phyloP scores from a whole-genome alignment of 1,139 yeast genomes.

The Magnusiomyces fungicola region DNA sequence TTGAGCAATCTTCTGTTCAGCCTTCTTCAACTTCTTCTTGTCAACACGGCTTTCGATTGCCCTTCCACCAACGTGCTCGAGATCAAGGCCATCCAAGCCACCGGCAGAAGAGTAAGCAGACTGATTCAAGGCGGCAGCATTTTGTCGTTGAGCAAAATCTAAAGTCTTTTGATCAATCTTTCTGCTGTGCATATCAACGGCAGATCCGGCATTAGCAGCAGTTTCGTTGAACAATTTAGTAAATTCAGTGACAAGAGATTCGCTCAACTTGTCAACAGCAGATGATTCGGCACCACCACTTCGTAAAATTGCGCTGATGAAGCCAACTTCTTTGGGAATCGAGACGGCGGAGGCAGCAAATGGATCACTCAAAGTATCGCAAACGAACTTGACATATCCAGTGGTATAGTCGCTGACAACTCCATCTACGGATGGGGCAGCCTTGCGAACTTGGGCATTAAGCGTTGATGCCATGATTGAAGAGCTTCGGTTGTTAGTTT shows the following conservation, averaged over 20 bases:
- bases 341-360: slow-evolving; percentile 58
- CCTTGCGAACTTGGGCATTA: slow-evolving; percentile 59
- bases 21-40: slow-evolving; percentile 92
- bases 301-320: slow-evolving; percentile 52
- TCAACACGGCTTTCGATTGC: slow-evolving; percentile 92
- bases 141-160: slow-evolving; percentile 31
- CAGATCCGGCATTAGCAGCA: slow-evolving; percentile 40
- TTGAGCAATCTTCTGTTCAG: slow-evolving; percentile 93
- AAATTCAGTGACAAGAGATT: slow-evolving; percentile 43
- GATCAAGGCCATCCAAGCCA: slow-evolving; percentile 50
- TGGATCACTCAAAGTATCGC: slow-evolving; percentile 69
- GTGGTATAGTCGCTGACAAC: slow-evolving; percentile 89
- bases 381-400: slow-evolving; percentile 78
- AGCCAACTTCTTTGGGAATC: slow-evolving; percentile 56
- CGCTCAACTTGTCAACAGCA: slow-evolving; percentile 45
- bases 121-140: slow-evolving; percentile 18
- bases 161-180: slow-evolving; percentile 41
- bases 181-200: slow-evolving; percentile 75
- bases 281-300: slow-evolving; percentile 72
- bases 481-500: no score
- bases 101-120: slow-evolving; percentile 21
- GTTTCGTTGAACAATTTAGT: slow-evolving; percentile 55
- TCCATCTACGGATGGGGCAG: slow-evolving; percentile 79
- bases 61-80: slow-evolving; percentile 80
- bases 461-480: slow-evolving; percentile 12